Base-by-base conservation (phyloP, 768 basidiomycete species). In the Lactifluus pinguis region DNA sequence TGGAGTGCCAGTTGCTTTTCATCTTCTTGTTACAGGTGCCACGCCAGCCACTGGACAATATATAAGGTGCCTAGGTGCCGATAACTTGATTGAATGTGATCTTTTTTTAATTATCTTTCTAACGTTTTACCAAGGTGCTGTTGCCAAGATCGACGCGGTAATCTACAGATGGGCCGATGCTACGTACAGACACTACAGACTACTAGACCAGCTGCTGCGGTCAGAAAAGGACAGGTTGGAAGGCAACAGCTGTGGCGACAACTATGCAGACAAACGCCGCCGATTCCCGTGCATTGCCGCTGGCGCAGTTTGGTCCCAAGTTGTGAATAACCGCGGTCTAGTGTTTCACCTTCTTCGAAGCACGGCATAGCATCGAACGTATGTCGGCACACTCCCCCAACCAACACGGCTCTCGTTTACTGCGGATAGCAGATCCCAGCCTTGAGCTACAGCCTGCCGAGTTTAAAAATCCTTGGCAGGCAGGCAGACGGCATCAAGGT, bases 371-470 rank as follows among this genome's bases (percentile, higher is more conserved):
- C 17, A 42, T 42, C 39, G 14, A 15, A 41, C 39, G 14, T 41
- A 41, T 17, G 15, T 17, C 41, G 2, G 0, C 15, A 10, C 3
- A 38, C 3, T 38, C 38, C 6, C 8, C 6, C 8, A 38, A 11
- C 3, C 1, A 38, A 38, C 13, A 34, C 32, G 15, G 17, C 17
- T 17, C 41, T 1, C 41, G 17, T 42, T 42, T 13, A 38, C 2
- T 25, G 83, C 65, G 83, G 81, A 81, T 63, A 54, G 71, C 67
- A n/a, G 8, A n/a, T 51, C 5, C 13, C 34, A 25, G 41, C 48
- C 14, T 44, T 19, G 19, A 21, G 11, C 39, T 19, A 34, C 30
- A 34, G 29, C 38, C 17, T 32, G n/a, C 19, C 38, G 32, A 39
- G 19, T n/a, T n/a, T 39, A 29, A 41, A 45, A 10, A 29, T 39